These are phyloP conservation scores for Neofusicoccum ribis DNA, from an alignment of 2,329 filamentous ascomycete genomes.

Conservation along the genomic window DNA sequence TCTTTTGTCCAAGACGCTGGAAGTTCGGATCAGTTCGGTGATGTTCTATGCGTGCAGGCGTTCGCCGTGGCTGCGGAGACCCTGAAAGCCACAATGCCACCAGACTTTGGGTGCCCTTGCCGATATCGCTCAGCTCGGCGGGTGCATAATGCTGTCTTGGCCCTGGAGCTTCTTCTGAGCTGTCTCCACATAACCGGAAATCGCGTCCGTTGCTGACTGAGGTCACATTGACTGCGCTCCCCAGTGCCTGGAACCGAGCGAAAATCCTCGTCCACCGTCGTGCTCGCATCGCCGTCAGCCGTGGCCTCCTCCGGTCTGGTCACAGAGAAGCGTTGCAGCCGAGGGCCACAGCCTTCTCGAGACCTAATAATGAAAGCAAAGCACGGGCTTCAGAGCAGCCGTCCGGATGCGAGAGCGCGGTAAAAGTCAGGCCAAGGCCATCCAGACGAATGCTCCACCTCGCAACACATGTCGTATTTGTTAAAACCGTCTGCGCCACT, in stretches of 20 bases:
- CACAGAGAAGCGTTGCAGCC: too few relatives aligned
- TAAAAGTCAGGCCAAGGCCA: too few relatives aligned
- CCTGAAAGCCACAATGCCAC: not conserved
- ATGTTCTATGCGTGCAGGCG: not conserved
- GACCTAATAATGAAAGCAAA: too few relatives aligned
- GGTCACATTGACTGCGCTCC: not conserved
- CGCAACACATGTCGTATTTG: too few relatives aligned
- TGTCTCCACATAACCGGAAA: not conserved
- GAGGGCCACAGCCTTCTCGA: too few relatives aligned
- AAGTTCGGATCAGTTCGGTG: slow-evolving; percentile 10
- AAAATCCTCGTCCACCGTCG: not conserved
- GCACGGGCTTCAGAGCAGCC: too few relatives aligned
- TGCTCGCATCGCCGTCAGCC: not conserved
- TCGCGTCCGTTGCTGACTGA: not conserved
- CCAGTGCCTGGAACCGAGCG: not conserved
- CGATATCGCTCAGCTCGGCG: not conserved
- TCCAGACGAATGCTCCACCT: too few relatives aligned
- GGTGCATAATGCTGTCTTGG: not conserved
- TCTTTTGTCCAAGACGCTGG: not conserved
- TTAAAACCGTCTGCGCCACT: too few relatives aligned
- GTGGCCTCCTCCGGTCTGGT: too few relatives aligned
- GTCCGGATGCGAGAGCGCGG: too few relatives aligned
- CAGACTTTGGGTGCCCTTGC: slow-evolving; percentile 4
- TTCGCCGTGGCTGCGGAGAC: not conserved
- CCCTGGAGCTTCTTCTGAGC: not conserved